Evolutionary conservation across 176 grass and related monocot genomes (phyloP).

Genomic region (Phoenix dactylifera): DNA sequence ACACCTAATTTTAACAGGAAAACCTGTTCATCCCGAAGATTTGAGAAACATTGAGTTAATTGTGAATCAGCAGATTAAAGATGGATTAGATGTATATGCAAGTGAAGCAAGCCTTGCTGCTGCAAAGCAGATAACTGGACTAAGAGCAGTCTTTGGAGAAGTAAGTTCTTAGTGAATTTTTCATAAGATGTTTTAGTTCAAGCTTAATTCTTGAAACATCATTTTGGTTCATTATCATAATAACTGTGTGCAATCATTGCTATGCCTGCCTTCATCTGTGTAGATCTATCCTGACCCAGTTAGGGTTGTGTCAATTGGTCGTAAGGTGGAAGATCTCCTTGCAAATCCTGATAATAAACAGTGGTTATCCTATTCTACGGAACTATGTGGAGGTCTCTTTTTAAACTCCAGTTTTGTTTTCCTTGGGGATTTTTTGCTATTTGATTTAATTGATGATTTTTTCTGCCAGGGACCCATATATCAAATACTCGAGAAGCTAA

Average conservation of each 20-base stretch:
- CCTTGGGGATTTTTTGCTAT: not conserved
- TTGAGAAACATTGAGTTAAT: slow-evolving; percentile 91
- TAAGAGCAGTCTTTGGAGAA: slow-evolving; percentile 86
- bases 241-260: not conserved
- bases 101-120: slow-evolving; percentile 58
- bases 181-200: not conserved
- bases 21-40: slow-evolving; percentile 81
- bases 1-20: slow-evolving; percentile 40
- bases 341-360: slow-evolving; percentile 59
- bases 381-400: slow-evolving; percentile 74
- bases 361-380: slow-evolving; percentile 80
- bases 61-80: slow-evolving; percentile 91
- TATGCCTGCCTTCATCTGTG: slow-evolving; percentile 3
- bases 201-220: too few species aligned
- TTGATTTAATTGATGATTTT: slow-evolving; percentile 12
- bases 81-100: slow-evolving; percentile 64
- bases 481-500: slow-evolving; percentile 73
- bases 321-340: slow-evolving; percentile 69
- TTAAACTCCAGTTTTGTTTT: not conserved
- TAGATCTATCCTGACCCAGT: slow-evolving; percentile 90
- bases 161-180: slow-evolving; percentile 31
- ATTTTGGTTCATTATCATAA: too few species aligned
- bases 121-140: slow-evolving; percentile 63
- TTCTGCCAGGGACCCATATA: slow-evolving; percentile 72
- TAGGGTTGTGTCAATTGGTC: slow-evolving; percentile 74